Base-by-base conservation (phyloP, 1,284 basidiomycete genomes). In the Pseudozyma thailandica region DNA sequence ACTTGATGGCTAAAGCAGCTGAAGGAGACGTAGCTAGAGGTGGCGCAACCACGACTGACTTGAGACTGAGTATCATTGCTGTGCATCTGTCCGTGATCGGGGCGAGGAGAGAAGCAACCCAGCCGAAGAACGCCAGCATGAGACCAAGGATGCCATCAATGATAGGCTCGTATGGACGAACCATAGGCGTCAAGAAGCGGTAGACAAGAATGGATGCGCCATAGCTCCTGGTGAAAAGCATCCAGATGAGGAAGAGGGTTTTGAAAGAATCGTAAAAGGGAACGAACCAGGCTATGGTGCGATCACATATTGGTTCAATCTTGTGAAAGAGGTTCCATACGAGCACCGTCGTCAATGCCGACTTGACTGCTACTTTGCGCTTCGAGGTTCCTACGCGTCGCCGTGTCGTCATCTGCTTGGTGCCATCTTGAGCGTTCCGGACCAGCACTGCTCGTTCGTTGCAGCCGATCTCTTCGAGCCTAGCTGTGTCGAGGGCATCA, bases 191-290 rank as follows among this genome's bases (percentile, higher is more conserved):
- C n/a, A 73, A 30, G 50, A 73, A 44, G 35, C 71, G 60, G 21
- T 47, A 55, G 30, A 73, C 41, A n/a, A 73, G 50, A n/a, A 73
- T 68, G 8, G 52, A 41, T 15, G 71, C 59, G 4, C 71, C 71
- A 25, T 57, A 59, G 53, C 64, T 73, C 13, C 71, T 44, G 2
- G 71, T 73, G 50, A 62, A 60, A 13, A 73, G 64, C 56, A 73
- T 53, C 71, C 71, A 73, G 6, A 73, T 21, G 30, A 73, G 57
- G n/a, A 69, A 64, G 18, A 73, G 71, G 1, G 71, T 73, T 42
- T 73, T 73, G 50, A 68, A 56, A 10, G 71, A 61, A 44, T 69
- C 71, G 51, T 73, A 73, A 48, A 73, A 73, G 2, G 71, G 71
- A 5, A 73, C 53, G 27, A 73, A 59, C 71, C 71, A 73, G 12